A percentile compares a stretch with the other conserved stretches of the same genome.
Evolutionary conservation across 2,329 filamentous ascomycete genomes (phyloP).

Genomic region (Mycosphaerelloides madeirae): DNA sequence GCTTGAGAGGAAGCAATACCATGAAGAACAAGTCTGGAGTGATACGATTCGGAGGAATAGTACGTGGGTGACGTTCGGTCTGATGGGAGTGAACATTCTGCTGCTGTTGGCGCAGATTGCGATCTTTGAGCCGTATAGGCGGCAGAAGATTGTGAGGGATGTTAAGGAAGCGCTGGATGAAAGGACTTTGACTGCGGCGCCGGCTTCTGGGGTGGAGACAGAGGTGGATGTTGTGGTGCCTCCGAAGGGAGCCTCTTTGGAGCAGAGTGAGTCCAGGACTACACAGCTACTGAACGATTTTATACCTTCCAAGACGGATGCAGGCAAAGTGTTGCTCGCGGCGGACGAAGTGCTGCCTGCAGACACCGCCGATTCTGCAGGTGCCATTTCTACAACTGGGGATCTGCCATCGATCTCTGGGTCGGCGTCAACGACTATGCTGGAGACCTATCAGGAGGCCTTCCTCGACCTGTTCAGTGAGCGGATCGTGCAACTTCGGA

Average conservation of each 20-base stretch:
- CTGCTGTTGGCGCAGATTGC: conserved; percentile 69
- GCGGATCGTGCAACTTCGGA: conserved; percentile 40
- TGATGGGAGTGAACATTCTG: conserved; percentile 95
- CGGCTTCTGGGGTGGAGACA: conserved; percentile 12
- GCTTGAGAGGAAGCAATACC: conserved; percentile 83
- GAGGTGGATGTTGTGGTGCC: conserved; percentile 20
- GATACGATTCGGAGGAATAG: conserved; percentile 94
- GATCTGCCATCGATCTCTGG: neutral
- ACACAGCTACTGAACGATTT: neutral
- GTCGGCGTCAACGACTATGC: conserved; percentile 1
- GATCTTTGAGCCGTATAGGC: conserved; percentile 83
- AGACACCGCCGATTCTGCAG: conserved; percentile 19
- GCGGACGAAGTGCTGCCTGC: conserved; percentile 23
- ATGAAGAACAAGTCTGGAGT: conserved; percentile 99
- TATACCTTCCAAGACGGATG: neutral
- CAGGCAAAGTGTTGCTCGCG: conserved; percentile 13
- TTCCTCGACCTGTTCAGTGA: conserved; percentile 40
- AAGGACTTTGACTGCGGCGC: conserved; percentile 46
- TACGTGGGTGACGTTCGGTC: conserved; percentile 96
- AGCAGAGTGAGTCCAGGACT: conserved; percentile 10
- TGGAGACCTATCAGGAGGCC: conserved; percentile 18
- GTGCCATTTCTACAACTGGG: conserved; percentile 4
- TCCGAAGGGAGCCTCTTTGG: conserved; percentile 14
- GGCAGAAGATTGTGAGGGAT: conserved; percentile 73
- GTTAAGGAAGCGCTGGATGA: conserved; percentile 66